Base-by-base conservation (phyloP, 371 early-diverging fungal species). In the Actinomortierella wolfii region DNA sequence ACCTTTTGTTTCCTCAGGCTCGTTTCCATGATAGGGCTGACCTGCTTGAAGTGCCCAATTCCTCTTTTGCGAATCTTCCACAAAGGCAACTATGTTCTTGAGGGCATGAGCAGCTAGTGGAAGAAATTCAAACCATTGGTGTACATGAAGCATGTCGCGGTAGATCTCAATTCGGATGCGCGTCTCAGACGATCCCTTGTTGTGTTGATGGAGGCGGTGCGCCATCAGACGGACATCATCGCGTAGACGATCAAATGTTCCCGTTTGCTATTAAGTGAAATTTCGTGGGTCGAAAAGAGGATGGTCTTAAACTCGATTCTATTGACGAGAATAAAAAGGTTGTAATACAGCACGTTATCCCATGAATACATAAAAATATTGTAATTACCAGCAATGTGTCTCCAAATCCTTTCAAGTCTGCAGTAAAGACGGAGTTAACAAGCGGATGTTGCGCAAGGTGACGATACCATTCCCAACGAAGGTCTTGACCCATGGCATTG, bases 61-160 rank as follows among this genome's bases (percentile, higher is more conserved):
- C 34, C 11, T 34, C 11, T 51, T 52, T 42, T 61, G 67, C 6
- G 59, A 28, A 20, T 56, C 41, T 1, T 58, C 50, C 13, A 63
- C 63, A 56, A 73, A 73, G 4, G 46, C 25, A 2, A 56, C 60
- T 17, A 63, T 59, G 18, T 58, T 46, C 23, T 34, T 34, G n/a
- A 67, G 21, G 0, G 74, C 74, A 26, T 54, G 40, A 9, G 43
- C 42, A 1, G 74, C 67, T 57, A 57, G 51, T 17, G 63, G 57
- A n/a, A 73, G 51, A 56, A 73, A 73, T 57, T 67, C 74, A 46
- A 73, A 67, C 39, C 55, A 66, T 20, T 61, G 74, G 29, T 71
- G 71, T 2, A 71, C 71, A 40, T 71, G 71, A 24, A 61, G 56
- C 71, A 71, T 71, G 28, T 65, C 56, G 45, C 55, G 40, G 51